Percentiles rank a stretch among this genome's conserved stretches.
Conservation (phyloP, 2,329 filamentous ascomycete genomes). For the Alternaria novae-zelandiae region DNA sequence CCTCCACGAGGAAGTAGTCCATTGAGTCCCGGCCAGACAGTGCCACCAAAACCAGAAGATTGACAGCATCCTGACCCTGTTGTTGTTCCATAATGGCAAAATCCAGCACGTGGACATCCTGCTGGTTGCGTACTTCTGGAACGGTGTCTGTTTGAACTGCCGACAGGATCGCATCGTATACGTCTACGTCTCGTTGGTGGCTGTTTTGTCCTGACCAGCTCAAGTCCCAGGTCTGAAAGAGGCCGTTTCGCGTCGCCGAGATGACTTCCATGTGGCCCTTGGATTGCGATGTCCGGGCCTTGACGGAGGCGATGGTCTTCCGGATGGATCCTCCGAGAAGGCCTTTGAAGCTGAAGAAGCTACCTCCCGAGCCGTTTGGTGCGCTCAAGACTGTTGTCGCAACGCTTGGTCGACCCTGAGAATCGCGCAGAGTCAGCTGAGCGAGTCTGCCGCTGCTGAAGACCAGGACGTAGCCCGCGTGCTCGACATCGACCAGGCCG, state of each 20-base stretch:
- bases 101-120: conserved; percentile 77
- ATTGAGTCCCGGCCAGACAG: conserved; percentile 41
- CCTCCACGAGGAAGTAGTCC: conserved; percentile 78
- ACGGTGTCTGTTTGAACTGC: conserved; percentile 64
- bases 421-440: conserved; percentile 84
- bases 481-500: conserved; percentile 82
- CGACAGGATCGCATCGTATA: conserved; percentile 67
- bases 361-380: conserved; percentile 63
- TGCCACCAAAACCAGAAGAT: conserved; percentile 43
- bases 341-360: conserved; percentile 82
- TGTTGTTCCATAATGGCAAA: conserved; percentile 68
- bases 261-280: conserved; percentile 87
- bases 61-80: conserved; percentile 42
- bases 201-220: conserved; percentile 86
- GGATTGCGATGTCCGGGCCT: conserved; percentile 72
- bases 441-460: conserved; percentile 87
- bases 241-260: conserved; percentile 76
- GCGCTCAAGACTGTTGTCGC: conserved; percentile 76
- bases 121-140: conserved; percentile 56
- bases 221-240: conserved; percentile 84
- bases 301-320: conserved; percentile 81
- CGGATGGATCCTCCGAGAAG: conserved; percentile 73
- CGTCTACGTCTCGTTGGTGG: conserved; percentile 73
- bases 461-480: conserved; percentile 82
- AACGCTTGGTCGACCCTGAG: conserved; percentile 83